phyloP scores from a whole-genome alignment of 2,329 filamentous ascomycete genomes.

The Trichoderma lentiforme region DNA sequence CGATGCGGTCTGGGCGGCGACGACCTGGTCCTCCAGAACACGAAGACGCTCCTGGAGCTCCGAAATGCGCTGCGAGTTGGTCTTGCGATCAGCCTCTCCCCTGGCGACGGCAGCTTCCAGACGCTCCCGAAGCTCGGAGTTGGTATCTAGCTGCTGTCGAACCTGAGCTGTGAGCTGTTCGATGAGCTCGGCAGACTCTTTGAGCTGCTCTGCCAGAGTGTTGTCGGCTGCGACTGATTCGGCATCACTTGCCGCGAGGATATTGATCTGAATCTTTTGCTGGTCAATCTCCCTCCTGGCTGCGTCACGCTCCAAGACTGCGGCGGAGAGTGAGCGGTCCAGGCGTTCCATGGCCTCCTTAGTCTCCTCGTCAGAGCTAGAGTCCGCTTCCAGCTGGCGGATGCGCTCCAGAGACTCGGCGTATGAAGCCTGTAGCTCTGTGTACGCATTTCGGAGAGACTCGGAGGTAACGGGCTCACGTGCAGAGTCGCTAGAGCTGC shows the following conservation, averaged over 20 bases:
- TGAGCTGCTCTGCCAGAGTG: slow-evolving; percentile 65
- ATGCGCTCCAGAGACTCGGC: slow-evolving; percentile 63
- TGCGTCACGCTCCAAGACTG: slow-evolving; percentile 69
- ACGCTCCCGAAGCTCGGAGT: slow-evolving; percentile 70
- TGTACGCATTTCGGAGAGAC: slow-evolving; percentile 70
- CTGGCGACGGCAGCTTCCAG: slow-evolving; percentile 76
- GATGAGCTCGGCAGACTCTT: slow-evolving; percentile 70
- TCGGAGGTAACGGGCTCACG: slow-evolving; percentile 59
- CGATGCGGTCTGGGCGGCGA: slow-evolving; percentile 77
- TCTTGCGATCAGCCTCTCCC: slow-evolving; percentile 78
- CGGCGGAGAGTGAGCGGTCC: slow-evolving; percentile 64
- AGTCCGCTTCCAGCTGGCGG: slow-evolving; percentile 57
- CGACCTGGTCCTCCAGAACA: slow-evolving; percentile 76
- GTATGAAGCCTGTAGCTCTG: slow-evolving; percentile 71
- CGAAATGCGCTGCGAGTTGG: slow-evolving; percentile 78
- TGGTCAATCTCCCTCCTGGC: slow-evolving; percentile 62
- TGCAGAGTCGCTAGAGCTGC: slow-evolving; percentile 29
- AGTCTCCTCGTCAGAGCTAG: slow-evolving; percentile 55
- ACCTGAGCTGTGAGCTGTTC: slow-evolving; percentile 79
- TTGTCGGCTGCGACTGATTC: slow-evolving; percentile 57
- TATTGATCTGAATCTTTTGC: slow-evolving; percentile 60
- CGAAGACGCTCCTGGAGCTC: slow-evolving; percentile 78
- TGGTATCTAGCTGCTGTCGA: slow-evolving; percentile 73
- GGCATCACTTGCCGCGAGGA: slow-evolving; percentile 55
- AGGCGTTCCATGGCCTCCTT: slow-evolving; percentile 61